Percentiles rank a stretch among this genome's conserved stretches.
Conservation (phyloP, 495 filamentous ascomycete genomes). For the Neurospora sp. region DNA sequence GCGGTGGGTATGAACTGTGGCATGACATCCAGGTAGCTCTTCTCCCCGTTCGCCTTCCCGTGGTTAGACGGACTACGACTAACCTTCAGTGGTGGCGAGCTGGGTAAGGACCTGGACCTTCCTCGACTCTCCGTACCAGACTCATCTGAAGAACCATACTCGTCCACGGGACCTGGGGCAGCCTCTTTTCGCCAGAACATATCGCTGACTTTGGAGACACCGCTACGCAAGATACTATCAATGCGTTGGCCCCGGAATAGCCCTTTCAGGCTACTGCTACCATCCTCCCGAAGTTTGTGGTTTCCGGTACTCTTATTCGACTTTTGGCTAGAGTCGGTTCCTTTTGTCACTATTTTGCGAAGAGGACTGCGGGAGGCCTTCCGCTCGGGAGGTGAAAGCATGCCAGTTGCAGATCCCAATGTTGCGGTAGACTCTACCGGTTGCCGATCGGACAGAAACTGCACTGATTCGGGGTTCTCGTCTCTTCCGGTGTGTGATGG, state of each 20-base stretch:
- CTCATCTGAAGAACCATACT: conserved; percentile 25
- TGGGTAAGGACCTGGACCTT: conserved; percentile 21
- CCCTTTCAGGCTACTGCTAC: conserved; percentile 26
- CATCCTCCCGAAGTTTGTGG: conserved; percentile 32
- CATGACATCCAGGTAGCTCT: conserved; percentile 31
- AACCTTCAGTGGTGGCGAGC: background rate
- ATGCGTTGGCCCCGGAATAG: conserved; percentile 38
- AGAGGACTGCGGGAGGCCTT: conserved; percentile 29
- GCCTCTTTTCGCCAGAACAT: conserved; percentile 37
- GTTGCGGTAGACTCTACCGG: conserved; percentile 14
- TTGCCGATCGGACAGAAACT: conserved; percentile 8
- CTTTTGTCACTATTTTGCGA: conserved; percentile 19
- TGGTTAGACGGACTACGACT: conserved; percentile 11
- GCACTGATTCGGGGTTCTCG: conserved; percentile 6
- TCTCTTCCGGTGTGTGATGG: conserved; percentile 15
- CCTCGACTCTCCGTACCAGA: conserved; percentile 32
- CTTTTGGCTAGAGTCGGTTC: conserved; percentile 26
- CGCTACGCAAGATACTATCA: conserved; percentile 36
- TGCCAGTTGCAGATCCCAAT: conserved; percentile 4
- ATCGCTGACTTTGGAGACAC: conserved; percentile 41
- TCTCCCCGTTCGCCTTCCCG: conserved; percentile 22
- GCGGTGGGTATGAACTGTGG: conserved; percentile 25
- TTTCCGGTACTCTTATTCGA: conserved; percentile 30
- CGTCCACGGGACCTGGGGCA: conserved; percentile 9
- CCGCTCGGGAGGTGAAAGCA: conserved; percentile 17